Percentiles rank a stretch among this genome's conserved stretches.
Evolutionary conservation across 768 basidiomycete species (phyloP).

Genomic region (Trametes cubensis): DNA sequence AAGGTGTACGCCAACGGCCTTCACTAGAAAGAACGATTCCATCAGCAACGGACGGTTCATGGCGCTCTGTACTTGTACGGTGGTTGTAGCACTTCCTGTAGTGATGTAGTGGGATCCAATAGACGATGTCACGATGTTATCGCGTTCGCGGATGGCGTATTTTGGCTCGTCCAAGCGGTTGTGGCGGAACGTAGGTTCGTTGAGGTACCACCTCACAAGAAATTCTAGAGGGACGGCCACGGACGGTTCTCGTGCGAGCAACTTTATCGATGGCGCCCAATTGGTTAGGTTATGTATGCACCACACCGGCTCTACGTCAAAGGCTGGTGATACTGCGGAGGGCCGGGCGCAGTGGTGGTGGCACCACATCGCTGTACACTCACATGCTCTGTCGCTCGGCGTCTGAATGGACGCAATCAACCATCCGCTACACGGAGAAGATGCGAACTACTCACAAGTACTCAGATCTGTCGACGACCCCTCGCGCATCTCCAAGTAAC

Average conservation of each 20-base stretch:
- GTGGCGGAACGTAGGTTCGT: too few species aligned
- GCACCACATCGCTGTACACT: neutral
- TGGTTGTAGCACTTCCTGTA: neutral
- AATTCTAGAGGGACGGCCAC: too few species aligned
- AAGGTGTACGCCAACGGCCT: slow-evolving; percentile 47
- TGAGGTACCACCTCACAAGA: too few species aligned
- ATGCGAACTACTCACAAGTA: slow-evolving; percentile 14
- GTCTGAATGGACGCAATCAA: neutral
- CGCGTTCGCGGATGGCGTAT: too few species aligned
- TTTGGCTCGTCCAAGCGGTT: too few species aligned
- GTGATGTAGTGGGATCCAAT: neutral
- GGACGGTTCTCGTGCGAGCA: too few species aligned
- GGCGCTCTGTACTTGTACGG: neutral
- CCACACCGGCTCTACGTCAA: too few species aligned
- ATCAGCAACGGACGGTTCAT: neutral
- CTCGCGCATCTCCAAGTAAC: slow-evolving; percentile 65
- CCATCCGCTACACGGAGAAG: neutral
- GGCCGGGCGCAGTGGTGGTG: neutral
- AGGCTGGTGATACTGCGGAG: too few species aligned
- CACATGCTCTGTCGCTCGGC: slow-evolving; percentile 6
- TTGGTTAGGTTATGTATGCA: too few species aligned
- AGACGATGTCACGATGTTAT: too few species aligned
- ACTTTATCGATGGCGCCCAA: too few species aligned
- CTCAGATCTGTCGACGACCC: slow-evolving; percentile 51
- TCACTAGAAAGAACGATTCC: slow-evolving; percentile 37